Conservation (phyloP, 192 early-diverging fungal species). For the Rhizoclosmatium globosum region DNA sequence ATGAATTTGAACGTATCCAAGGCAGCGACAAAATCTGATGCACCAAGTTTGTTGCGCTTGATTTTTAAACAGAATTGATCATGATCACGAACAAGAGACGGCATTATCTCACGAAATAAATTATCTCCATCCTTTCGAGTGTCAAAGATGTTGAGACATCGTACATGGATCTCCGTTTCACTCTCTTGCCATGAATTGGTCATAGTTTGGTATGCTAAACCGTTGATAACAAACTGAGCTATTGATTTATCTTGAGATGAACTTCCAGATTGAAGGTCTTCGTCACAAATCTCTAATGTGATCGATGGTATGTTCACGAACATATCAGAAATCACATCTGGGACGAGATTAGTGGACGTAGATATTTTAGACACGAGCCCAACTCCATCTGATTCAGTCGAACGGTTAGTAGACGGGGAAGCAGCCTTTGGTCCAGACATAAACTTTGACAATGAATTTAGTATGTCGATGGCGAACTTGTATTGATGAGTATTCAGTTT, state of each 20-base stretch:
- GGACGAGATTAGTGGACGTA: background rate
- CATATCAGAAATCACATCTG: constrained; percentile 50
- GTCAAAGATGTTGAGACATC: constrained; percentile 80
- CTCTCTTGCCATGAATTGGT: constrained; percentile 43
- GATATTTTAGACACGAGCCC: too few species aligned
- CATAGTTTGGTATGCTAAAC: constrained; percentile 28
- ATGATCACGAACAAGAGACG: constrained; percentile 62
- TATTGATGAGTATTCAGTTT: constrained; percentile 86
- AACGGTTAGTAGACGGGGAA: background rate
- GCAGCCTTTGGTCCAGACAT: background rate
- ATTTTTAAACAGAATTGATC: constrained; percentile 69
- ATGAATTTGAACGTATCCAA: constrained; percentile 85
- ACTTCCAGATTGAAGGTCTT: constrained; percentile 57
- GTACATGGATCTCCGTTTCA: constrained; percentile 73
- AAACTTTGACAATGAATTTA: constrained; percentile 54
- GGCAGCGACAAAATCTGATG: constrained; percentile 71
- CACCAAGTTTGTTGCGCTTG: constrained; percentile 46
- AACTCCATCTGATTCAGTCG: too few species aligned
- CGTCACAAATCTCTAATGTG: constrained; percentile 80
- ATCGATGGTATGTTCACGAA: constrained; percentile 75
- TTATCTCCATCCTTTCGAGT: constrained; percentile 78
- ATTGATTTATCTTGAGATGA: constrained; percentile 63
- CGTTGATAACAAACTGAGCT: constrained; percentile 55
- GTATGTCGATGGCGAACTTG: constrained; percentile 74
- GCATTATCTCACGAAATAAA: constrained; percentile 86